These are phyloP conservation scores for Gracilaria gracilis DNA, from an alignment of 23 red algal species.

Conservation along the genomic window DNA sequence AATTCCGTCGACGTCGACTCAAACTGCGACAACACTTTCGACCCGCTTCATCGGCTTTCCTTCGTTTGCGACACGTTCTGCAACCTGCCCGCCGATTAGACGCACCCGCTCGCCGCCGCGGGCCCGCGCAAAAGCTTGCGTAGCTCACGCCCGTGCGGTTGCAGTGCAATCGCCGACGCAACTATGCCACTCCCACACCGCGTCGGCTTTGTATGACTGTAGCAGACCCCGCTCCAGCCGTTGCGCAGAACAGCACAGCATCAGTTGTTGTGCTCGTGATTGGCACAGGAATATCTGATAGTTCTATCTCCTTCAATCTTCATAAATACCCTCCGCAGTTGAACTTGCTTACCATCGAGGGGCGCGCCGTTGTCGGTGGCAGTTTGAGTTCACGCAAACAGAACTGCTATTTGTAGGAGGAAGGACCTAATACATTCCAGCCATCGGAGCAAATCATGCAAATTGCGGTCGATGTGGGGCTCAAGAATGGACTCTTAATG, in stretches of 20 bases:
- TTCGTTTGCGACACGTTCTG: neutral
- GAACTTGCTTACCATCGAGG: constrained; percentile 78
- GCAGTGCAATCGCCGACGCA: neutral
- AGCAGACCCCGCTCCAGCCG: neutral
- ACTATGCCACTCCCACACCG: neutral
- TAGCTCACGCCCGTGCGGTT: neutral
- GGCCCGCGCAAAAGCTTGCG: neutral
- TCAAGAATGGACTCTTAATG: constrained; percentile 80
- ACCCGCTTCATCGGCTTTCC: neutral
- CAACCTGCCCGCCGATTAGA: neutral
- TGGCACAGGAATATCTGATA: constrained; percentile 87
- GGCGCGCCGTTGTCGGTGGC: constrained; percentile 84
- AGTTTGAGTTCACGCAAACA: constrained; percentile 77
- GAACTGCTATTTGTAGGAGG: constrained; percentile 91
- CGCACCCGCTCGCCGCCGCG: constrained; percentile 8
- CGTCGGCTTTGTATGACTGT: constrained; percentile 15
- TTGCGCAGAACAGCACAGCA: neutral
- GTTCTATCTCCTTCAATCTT: constrained; percentile 76
- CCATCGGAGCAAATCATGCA: constrained; percentile 86
- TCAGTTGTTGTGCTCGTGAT: constrained; percentile 79
- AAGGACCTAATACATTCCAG: constrained; percentile 98
- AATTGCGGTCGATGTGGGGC: constrained; percentile 77
- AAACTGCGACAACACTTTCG: no score
- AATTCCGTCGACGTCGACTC: no score
- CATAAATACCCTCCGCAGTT: constrained; percentile 53